phyloP scores from a whole-genome alignment of 1,139 yeast genomes.

The Debaryomyces singareniensis region DNA sequence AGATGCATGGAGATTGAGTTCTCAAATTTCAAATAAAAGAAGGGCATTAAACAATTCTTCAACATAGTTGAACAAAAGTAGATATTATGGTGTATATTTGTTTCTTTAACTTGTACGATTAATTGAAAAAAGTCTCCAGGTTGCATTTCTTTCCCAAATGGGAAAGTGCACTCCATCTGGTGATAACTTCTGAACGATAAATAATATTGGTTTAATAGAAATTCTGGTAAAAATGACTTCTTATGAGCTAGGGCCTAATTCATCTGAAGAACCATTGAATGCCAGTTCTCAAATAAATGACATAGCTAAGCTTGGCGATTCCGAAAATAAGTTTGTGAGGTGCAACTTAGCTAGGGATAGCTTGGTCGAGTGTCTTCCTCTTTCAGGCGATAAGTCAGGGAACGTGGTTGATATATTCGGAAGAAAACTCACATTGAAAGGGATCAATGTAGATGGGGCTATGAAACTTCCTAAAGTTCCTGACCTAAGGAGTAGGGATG shows the following conservation, averaged over 20 bases:
- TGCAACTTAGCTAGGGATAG: constrained; percentile 2
- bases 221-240: too few relatives aligned
- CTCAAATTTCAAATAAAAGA: constrained; percentile 27
- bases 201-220: too few relatives aligned
- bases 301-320: too few relatives aligned
- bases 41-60: constrained; percentile 20
- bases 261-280: too few relatives aligned
- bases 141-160: not conserved
- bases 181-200: too few relatives aligned
- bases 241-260: too few relatives aligned
- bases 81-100: constrained; percentile 1
- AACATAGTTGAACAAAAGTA: not conserved
- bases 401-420: constrained; percentile 56
- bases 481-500: constrained; percentile 43
- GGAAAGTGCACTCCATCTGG: too few relatives aligned
- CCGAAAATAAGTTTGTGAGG: too few relatives aligned
- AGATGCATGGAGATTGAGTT: constrained; percentile 37
- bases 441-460: constrained; percentile 77
- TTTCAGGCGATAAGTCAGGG: constrained; percentile 39
- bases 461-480: constrained; percentile 68
- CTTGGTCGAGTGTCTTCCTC: constrained; percentile 26
- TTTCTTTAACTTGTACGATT: not conserved
- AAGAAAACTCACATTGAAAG: constrained; percentile 59
- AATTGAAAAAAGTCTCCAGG: not conserved
- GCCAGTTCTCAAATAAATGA: too few relatives aligned